phyloP scores from a whole-genome alignment of 169 alveolate species.

The Plasmodium knowlesi region DNA sequence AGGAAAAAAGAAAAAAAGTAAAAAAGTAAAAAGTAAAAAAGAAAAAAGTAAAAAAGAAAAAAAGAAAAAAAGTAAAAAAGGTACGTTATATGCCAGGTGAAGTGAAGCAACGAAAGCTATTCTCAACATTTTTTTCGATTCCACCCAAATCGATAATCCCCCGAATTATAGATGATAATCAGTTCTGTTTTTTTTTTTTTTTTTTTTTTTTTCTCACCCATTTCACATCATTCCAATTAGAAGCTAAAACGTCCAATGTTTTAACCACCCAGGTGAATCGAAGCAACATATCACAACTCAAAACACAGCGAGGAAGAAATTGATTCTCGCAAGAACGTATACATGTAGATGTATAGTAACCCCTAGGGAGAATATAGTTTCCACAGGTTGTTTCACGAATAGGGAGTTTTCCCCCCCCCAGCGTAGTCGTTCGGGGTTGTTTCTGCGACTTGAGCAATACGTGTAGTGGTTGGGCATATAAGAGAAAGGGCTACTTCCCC shows the following conservation, averaged over 20 bases:
- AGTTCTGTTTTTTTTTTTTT: no score
- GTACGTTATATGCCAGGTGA: no score
- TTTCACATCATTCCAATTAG: background rate
- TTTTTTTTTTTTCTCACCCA: background rate
- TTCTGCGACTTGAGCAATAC: background rate
- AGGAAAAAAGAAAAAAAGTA: background rate
- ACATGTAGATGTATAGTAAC: background rate
- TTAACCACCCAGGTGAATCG: background rate
- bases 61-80: background rate
- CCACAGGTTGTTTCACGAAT: background rate
- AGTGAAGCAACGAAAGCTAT: background rate
- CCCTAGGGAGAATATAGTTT: background rate
- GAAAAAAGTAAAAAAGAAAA: background rate
- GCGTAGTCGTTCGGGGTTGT: background rate
- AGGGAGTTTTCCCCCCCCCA: background rate
- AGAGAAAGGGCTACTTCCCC: background rate
- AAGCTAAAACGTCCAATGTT: background rate
- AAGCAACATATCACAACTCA: background rate
- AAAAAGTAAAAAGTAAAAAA: background rate
- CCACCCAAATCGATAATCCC: background rate
- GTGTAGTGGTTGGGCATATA: background rate
- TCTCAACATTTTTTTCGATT: background rate
- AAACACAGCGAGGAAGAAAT: background rate
- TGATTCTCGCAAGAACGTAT: background rate
- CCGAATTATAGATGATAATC: background rate